Conservation (phyloP, 345 rosid species). For the Hibiscus mutabilis region DNA sequence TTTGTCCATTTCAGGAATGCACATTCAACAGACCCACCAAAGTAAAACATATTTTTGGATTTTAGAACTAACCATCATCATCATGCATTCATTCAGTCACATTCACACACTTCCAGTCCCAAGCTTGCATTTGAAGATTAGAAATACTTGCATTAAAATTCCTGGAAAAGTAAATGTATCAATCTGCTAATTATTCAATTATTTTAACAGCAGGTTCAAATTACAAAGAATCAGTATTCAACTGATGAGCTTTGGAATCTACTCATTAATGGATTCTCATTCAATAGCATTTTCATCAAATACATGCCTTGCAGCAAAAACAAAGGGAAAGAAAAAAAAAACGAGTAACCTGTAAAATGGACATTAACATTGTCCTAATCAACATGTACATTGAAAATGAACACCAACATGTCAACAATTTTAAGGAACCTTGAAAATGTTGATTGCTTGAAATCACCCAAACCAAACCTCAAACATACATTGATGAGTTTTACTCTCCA, state of each 20-base stretch:
- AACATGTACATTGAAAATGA: conserved; percentile 9
- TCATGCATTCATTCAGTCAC: too few relatives aligned
- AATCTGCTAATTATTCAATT: neutral
- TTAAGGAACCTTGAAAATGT: conserved; percentile 11
- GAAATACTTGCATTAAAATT: too few relatives aligned
- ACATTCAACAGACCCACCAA: too few relatives aligned
- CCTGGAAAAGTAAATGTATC: neutral
- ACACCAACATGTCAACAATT: conserved; percentile 16
- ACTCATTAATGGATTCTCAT: neutral
- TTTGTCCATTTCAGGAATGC: too few relatives aligned
- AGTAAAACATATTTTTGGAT: too few relatives aligned
- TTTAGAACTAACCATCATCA: too few relatives aligned
- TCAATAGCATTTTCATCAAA: neutral
- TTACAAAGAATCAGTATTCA: neutral
- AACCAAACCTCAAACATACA: conserved; percentile 15
- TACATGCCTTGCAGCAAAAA: neutral
- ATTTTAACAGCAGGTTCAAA: neutral
- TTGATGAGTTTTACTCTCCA: too few relatives aligned
- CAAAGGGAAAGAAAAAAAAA: conserved; percentile 17
- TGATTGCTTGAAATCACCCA: conserved; percentile 8
- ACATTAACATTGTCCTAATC: too few relatives aligned
- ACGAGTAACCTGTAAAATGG: conserved; percentile 22
- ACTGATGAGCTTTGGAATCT: neutral
- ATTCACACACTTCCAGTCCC: too few relatives aligned
- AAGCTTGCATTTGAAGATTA: neutral